Conservation (phyloP, 225 moss, liverwort and hornwort genomes). For the Climacium dendroides region DNA sequence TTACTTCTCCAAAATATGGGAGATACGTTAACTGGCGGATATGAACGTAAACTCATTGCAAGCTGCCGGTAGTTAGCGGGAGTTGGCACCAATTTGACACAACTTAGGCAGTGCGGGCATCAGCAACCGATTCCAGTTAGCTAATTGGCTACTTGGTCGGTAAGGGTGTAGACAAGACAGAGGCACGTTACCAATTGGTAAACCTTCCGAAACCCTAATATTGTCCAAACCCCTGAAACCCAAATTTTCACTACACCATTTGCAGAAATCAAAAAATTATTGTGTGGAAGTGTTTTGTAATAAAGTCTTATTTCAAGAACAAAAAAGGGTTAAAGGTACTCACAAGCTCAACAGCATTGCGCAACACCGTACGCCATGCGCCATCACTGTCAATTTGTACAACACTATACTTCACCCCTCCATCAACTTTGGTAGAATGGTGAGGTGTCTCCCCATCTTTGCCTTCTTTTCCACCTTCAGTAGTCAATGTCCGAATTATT, state of each 20-base stretch:
- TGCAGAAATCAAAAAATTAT: not conserved
- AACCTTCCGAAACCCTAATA: not conserved
- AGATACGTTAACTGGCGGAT: not conserved
- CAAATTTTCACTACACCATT: not conserved
- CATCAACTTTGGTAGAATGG: constrained; percentile 29
- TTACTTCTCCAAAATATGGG: not conserved
- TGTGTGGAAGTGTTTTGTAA: not conserved
- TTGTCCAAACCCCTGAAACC: not conserved
- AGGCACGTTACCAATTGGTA: not conserved
- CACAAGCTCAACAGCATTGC: constrained; percentile 42
- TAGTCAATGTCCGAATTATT: constrained; percentile 4
- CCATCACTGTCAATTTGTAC: constrained; percentile 32
- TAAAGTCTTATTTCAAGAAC: not conserved
- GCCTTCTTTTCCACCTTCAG: not conserved
- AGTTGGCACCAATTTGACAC: not conserved
- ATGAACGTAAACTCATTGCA: not conserved
- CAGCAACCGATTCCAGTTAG: not conserved
- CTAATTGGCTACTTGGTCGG: not conserved
- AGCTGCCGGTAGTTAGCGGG: not conserved
- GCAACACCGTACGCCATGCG: constrained; percentile 33
- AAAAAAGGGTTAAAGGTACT: not conserved
- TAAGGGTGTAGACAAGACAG: not conserved
- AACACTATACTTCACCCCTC: constrained; percentile 40
- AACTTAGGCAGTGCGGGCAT: not conserved
- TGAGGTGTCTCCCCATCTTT: not conserved